Evolutionary conservation across 2,329 filamentous ascomycete genomes (phyloP), one percentile per base, ranked within the genome.

Genomic region (Trichoderma simmonsii): DNA sequence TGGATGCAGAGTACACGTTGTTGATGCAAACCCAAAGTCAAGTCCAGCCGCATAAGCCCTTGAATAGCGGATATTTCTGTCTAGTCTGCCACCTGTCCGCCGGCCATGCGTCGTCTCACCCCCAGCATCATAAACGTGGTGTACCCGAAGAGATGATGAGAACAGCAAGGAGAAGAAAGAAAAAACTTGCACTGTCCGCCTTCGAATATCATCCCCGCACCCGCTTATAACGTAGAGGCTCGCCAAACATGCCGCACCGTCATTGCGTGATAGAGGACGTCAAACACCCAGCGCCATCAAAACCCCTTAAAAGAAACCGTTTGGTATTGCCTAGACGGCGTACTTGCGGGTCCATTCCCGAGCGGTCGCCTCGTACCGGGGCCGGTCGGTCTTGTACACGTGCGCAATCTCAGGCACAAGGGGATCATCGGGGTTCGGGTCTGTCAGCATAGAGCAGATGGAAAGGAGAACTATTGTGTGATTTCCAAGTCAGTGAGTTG

Each of bases 311-410:
- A 70, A 56, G 28, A 62, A 62, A 62, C 68, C 70, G 32, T 73
- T 76, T 75, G 71, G 73, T 73, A 66, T 62, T 62, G 70, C 74
- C 78, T 88, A 98, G 84, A 98, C 96, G 81, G 96, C 96, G 83
- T 98, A 98, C 89, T 99, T 99, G 84, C 95, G 91, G 79, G 96
- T 99, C 96, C 96, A 99, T 86, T 99, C 96, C 78, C 95, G 89
- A 74, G 96, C 96, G 72, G 95, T 98, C 76, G 94, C 93, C 86
- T 99, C 96, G 85, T 99, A 99, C 83, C 94, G 90, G 79, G 93
- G 90, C 78, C 94, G 93, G 85, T 99, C 96, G 76, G 95, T 98
- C 91, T 99, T 99, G 93, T 99, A 99, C 82, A 98, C 94, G 82
- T 99, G 96, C 79, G 96, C 96, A 80, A 99, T 99, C 87, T 99